Conservation (phyloP, 176 grass and related monocot species). For the Raddia distichophylla region DNA sequence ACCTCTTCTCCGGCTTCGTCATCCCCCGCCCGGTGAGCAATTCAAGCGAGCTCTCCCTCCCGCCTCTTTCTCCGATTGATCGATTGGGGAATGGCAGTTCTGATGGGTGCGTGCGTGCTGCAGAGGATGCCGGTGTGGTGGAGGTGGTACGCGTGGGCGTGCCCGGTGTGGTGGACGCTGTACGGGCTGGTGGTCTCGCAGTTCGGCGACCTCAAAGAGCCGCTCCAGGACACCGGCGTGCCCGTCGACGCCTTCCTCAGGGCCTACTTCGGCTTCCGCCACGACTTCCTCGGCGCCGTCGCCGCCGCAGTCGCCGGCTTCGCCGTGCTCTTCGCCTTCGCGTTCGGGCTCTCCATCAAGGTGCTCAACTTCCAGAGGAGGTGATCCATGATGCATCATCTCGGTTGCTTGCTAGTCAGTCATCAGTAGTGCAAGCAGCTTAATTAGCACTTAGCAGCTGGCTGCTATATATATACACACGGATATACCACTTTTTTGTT, state of each 20-base stretch:
- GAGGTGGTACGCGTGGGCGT: slow-evolving; percentile 64
- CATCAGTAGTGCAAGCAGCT: not conserved
- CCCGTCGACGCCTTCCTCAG: slow-evolving; percentile 31
- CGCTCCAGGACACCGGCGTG: slow-evolving; percentile 12
- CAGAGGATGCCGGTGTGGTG: slow-evolving; percentile 62
- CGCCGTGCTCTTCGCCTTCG: slow-evolving; percentile 48
- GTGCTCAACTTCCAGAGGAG: slow-evolving; percentile 59
- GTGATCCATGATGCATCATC: slow-evolving; percentile 18
- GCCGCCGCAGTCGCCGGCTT: slow-evolving; percentile 43
- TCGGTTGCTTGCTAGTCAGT: not conserved
- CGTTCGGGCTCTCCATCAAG: slow-evolving; percentile 55
- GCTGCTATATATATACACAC: not conserved
- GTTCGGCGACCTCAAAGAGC: slow-evolving; percentile 49
- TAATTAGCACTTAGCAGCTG: not conserved
- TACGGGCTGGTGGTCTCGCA: slow-evolving; percentile 59
- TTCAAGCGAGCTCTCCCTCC: too few species aligned
- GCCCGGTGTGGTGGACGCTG: slow-evolving; percentile 58
- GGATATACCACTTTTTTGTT: too few species aligned
- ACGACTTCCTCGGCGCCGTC: slow-evolving; percentile 45
- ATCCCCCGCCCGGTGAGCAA: slow-evolving; percentile 42
- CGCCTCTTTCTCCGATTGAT: too few species aligned
- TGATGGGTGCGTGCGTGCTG: not conserved
- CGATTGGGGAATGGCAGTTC: too few species aligned
- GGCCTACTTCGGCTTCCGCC: slow-evolving; percentile 49
- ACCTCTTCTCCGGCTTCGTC: slow-evolving; percentile 67